These are phyloP conservation scores for Russula compacta DNA, from an alignment of 768 basidiomycete species.

Conservation along the genomic window DNA sequence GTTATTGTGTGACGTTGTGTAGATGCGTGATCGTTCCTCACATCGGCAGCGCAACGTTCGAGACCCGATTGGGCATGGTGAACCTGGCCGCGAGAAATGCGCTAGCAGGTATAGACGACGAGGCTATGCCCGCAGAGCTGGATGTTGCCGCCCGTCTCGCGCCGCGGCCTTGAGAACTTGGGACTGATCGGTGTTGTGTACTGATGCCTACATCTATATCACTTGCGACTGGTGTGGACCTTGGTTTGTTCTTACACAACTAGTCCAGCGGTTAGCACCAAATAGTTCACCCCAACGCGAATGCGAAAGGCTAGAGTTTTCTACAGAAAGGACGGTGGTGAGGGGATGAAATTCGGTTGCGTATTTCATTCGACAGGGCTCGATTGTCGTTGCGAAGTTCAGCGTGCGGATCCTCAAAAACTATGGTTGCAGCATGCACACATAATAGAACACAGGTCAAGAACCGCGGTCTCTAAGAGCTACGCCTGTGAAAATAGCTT, in stretches of 20 bases:
- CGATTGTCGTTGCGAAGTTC: too few relatives aligned
- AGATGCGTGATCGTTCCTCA: constrained; percentile 85
- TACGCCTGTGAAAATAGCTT: neutral
- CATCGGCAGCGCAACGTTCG: constrained; percentile 81
- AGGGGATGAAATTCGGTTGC: neutral
- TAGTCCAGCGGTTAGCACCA: neutral
- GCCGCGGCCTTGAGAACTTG: neutral
- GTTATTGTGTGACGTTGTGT: neutral
- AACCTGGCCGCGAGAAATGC: constrained; percentile 62
- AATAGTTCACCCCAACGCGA: neutral
- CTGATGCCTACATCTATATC: neutral
- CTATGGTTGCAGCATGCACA: neutral
- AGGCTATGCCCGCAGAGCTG: constrained; percentile 48
- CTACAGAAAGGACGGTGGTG: neutral
- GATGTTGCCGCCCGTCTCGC: constrained; percentile 18
- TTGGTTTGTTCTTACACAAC: neutral
- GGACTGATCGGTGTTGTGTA: neutral
- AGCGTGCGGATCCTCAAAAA: neutral
- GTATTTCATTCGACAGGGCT: too few relatives aligned
- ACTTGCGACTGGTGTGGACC: neutral
- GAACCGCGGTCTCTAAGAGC: neutral
- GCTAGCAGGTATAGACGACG: constrained; percentile 44
- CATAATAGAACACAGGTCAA: too few relatives aligned
- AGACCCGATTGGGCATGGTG: constrained; percentile 80
- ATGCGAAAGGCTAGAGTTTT: neutral